Base-by-base conservation (phyloP, 2,329 filamentous ascomycete species). In the Aspergillus arachidicola region DNA sequence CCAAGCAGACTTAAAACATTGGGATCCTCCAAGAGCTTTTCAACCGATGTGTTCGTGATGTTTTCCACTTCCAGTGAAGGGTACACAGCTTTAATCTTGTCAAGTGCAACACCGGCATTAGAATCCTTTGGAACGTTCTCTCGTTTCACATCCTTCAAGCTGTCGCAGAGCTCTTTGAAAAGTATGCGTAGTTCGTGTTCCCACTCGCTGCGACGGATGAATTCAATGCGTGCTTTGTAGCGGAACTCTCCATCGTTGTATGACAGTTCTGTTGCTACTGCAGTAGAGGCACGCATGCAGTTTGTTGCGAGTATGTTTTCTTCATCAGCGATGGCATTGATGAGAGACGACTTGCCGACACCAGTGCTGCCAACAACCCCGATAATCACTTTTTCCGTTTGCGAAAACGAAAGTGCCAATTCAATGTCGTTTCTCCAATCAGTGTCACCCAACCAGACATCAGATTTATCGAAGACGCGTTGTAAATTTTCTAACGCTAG, bases 241-340 rank as follows among this genome's bases (percentile, higher is more conserved):
- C 78, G 72, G 5, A 82, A 71, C 0, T 78, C 69, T 9, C 76
- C 81, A 28, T 80, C 19, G 57, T 89, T 89, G 73, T 81, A 89
- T 0, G 82, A 82, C 1, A 90, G 81, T 68, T 89, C 86, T 0
- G 86, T 89, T 0, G 87, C 82, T 0, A 86, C 84, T 0, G 86
- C 86, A 0, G 87, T 90, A 61, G 86, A 89, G 0, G 87, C 87
- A 32, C 85, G 77, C 82, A 89, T 85, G 69, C 86, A 86, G 66
- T 85, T 86, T 0, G 84, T 86, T 0, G 83, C 82, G 0, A 81
- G 80, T 19, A 86, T 75, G n/a, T 83, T 79, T 65, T 89, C 85
- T 67, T 89, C 85, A 34, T 89, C 86, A 0, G 89, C 77, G 38
- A 90, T 70, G 0, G 87, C 87, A 68, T 89, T 90, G 72, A 90